Evolutionary conservation across 768 basidiomycete species (phyloP).

Genomic region (Calocybe gangraenosa): DNA sequence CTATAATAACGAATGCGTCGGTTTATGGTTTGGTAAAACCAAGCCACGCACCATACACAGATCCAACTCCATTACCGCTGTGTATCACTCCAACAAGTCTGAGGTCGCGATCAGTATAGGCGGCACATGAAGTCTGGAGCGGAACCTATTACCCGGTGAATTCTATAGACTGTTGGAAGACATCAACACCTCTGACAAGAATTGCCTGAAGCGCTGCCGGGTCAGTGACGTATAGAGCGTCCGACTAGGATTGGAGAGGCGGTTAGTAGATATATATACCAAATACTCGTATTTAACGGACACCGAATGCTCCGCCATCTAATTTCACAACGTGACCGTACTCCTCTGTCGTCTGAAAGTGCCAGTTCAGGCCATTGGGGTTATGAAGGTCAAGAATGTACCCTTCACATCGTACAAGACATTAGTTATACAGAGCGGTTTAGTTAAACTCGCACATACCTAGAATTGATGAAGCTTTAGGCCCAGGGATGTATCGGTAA

Average conservation of each 20-base stretch:
- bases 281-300: background rate
- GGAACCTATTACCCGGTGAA: slow-evolving; percentile 20
- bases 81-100: slow-evolving; percentile 23
- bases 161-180: slow-evolving; percentile 22
- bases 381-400: slow-evolving; percentile 20
- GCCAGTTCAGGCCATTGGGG: slow-evolving; percentile 16
- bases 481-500: slow-evolving; percentile 13
- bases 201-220: slow-evolving; percentile 21
- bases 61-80: slow-evolving; percentile 21
- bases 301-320: slow-evolving; percentile 18
- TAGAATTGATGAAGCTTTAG: slow-evolving; percentile 12
- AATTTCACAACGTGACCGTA: slow-evolving; percentile 20
- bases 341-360: slow-evolving; percentile 19
- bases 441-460: slow-evolving; percentile 3
- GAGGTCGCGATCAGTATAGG: background rate
- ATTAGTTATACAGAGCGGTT: background rate
- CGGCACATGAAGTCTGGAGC: no score
- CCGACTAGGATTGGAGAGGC: slow-evolving; percentile 14
- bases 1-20: slow-evolving; percentile 13
- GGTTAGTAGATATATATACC: background rate
- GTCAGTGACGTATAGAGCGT: slow-evolving; percentile 24
- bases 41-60: slow-evolving; percentile 17
- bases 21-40: no score
- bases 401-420: slow-evolving; percentile 6
- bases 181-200: slow-evolving; percentile 18